Base-by-base conservation (phyloP, 805 yeast species). In the Zygosaccharomyces gambellarensis region DNA sequence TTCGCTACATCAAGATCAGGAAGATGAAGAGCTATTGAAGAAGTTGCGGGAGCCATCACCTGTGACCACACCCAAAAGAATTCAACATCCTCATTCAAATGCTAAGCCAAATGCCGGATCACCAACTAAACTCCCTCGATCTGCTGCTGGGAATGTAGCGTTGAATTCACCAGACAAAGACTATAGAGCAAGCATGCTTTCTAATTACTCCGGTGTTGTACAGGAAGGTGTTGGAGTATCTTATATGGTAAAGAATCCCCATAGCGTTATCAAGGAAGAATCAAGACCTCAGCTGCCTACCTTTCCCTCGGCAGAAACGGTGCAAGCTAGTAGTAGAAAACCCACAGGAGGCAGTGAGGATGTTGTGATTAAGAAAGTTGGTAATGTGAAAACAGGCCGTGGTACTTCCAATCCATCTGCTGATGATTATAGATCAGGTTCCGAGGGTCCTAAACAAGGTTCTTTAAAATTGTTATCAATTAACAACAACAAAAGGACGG, bases 141-240 rank as follows among this genome's bases (percentile, higher is more conserved):
- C 57, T 25, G 51, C 58, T 12, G 55, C 50, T 17, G 58, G 56
- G 9, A 31, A 39, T 14, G 47, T 47, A 17, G 44, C 56, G 12
- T 28, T 47, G 9, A 36, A 47, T 4, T 47, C 55, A 8, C 39
- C 51, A 25, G 53, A 49, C 22, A 49, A 46, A 12, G 40, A 34
- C 32, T 21, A 43, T 22, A 46, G 55, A 29, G 11, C 54, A 14
- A 64, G 70, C 47, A 56, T 61, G 54, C 52, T 61, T 23, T 65
- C 70, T 3, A 52, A 52, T 38, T 65, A 65, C 48, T 63, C 68
- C 6, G 70, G 68, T 11, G 61, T 63, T 10, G 53, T 64, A 2
- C 67, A 64, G 31, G 68, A 65, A 42, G 70, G 67, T 19, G 63
- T 65, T 7, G 65, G 60, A 12, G 56, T 64, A 2, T 61, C 69